Percentiles rank a stretch among this genome's conserved stretches.
Evolutionary conservation across 2,329 filamentous ascomycete genomes (phyloP).

Genomic region (Ceratocystis destructans): DNA sequence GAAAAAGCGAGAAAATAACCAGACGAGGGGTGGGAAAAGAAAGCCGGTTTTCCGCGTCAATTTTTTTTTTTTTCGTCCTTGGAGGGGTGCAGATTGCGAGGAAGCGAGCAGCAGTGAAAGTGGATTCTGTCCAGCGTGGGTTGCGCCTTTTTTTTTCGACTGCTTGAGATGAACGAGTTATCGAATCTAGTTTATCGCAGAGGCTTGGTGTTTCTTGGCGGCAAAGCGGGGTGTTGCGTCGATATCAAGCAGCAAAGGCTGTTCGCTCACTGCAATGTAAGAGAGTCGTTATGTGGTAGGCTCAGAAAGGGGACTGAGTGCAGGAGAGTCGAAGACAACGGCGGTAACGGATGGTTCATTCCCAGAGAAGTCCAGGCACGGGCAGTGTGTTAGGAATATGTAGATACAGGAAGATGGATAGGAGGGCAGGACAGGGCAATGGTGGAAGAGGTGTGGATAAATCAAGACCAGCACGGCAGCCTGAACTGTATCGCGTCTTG

Average conservation of each 20-base stretch:
- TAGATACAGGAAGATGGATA: background rate
- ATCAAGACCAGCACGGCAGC: background rate
- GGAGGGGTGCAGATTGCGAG: background rate
- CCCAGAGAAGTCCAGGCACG: slow-evolving; percentile 1
- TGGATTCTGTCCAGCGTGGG: background rate
- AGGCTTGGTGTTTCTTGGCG: background rate
- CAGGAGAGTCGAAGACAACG: background rate
- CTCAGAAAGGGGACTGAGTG: background rate
- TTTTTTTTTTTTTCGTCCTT: background rate
- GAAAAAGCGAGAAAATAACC: background rate
- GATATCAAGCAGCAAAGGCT: background rate
- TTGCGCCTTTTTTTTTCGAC: background rate
- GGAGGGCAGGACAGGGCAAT: background rate
- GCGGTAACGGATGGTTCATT: slow-evolving; percentile 2
- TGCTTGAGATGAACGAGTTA: background rate
- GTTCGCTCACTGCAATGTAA: background rate
- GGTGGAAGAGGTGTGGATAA: background rate
- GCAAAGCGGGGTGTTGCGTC: background rate
- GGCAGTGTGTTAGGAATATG: background rate
- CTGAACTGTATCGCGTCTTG: no score
- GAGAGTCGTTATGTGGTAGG: slow-evolving; percentile 4
- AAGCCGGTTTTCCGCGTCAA: background rate
- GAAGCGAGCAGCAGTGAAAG: slow-evolving; percentile 4
- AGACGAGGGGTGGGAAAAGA: background rate
- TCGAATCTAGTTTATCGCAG: background rate